Evolutionary conservation across 2,329 filamentous ascomycete species (phyloP), one percentile per base, ranked within the genome.

Genomic region (Aspergillus cejpii): DNA sequence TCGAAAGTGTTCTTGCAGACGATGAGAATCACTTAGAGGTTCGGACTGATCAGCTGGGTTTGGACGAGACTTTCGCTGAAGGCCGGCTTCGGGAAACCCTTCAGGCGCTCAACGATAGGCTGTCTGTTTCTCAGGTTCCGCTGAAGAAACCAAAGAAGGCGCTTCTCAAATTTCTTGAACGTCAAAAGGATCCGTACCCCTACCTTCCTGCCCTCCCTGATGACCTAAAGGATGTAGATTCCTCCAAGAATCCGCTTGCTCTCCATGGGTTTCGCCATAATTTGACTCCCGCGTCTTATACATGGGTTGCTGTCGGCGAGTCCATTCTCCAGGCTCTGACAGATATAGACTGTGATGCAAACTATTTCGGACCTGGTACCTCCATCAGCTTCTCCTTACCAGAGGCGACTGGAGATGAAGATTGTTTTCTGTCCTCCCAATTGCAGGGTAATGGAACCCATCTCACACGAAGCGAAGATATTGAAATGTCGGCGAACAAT

Each of bases 1-100:
- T 83, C 24, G 80, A 84, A 60, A 78, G 79, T 50, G 77, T 83
- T 3, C 62, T 83, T 28, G 79, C 81, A 46, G 77, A 75, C 37
- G 79, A 81, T 49, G 77, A 80, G 27, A 77, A 80, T 44, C 70
- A 73, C 23, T 58, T 78, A 39, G 74, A 76, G 45, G 70, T 72
- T 27, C 66, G 76, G 20, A 61, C 78, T 20, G 74, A 75, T 33
- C 68, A 80, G n/a, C 71, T 80, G n/a, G 78, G 78, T 1, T 58
- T 81, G 15, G 76, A 80, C 43, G 74, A 78, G 53, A 70, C 70
- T 3, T 72, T 78, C 44, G 76, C 77, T 2, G 67, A 69, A 19
- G 73, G 77, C 47, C 71, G 76, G 40, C 61, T 81, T 27, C 66
- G 69, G 19, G 61, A 69, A 39, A 66, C 80, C 1, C 63, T 81